These are phyloP conservation scores for Polytolypa hystricis DNA, from an alignment of 2,329 filamentous ascomycete genomes.

Conservation along the genomic window DNA sequence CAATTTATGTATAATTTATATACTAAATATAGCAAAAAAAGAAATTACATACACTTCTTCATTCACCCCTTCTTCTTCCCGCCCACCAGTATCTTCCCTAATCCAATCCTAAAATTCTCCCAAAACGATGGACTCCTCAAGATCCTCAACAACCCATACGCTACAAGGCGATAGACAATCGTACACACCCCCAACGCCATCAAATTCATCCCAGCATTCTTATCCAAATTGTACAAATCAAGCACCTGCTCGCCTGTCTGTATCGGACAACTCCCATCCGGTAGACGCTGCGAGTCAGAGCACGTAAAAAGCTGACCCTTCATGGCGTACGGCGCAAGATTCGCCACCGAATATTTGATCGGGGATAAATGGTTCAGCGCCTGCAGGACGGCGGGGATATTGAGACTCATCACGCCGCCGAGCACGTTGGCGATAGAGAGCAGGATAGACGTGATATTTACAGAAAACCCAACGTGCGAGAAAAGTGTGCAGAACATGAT, in stretches of 20 bases:
- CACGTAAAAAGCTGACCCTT: conserved; percentile 53
- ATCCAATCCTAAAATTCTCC: conserved; percentile 4
- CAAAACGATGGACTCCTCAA: conserved; percentile 9
- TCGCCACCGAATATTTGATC: conserved; percentile 57
- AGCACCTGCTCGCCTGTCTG: conserved; percentile 57
- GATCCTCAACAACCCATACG: conserved; percentile 25
- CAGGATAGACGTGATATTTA: conserved; percentile 60
- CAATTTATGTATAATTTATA: no score
- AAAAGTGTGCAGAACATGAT: conserved; percentile 75
- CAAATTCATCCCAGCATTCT: conserved; percentile 50
- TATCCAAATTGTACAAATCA: conserved; percentile 54
- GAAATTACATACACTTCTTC: no score
- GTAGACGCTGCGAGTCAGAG: conserved; percentile 46
- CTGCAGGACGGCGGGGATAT: conserved; percentile 55
- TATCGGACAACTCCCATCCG: conserved; percentile 53
- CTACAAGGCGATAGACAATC: conserved; percentile 53
- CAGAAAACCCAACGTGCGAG: conserved; percentile 61
- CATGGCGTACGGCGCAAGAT: conserved; percentile 56
- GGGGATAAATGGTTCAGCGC: conserved; percentile 62
- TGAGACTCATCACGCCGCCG: conserved; percentile 58
- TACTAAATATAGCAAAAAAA: no score
- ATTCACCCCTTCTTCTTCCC: neutral
- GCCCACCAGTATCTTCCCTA: neutral
- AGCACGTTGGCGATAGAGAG: conserved; percentile 61
- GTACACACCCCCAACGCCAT: conserved; percentile 52